These are phyloP conservation scores for Alternaria brassicae DNA, from an alignment of 2,329 filamentous ascomycete genomes.

Conservation along the genomic window DNA sequence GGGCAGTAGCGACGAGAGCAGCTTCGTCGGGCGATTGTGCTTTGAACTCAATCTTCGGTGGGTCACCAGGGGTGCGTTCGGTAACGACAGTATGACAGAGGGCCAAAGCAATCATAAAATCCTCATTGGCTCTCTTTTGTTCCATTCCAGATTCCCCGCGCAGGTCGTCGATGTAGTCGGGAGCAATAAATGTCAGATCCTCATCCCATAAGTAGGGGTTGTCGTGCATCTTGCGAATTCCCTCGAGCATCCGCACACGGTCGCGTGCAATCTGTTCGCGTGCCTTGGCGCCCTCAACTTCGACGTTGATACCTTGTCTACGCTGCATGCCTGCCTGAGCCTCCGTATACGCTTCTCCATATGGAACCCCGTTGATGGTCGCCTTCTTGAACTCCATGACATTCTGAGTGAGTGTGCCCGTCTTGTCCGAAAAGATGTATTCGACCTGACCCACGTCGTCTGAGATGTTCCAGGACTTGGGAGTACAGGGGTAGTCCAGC, in stretches of 20 bases:
- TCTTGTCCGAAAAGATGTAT: slow-evolving; percentile 98
- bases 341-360: slow-evolving; percentile 97
- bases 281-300: slow-evolving; percentile 76
- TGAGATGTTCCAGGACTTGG: slow-evolving; percentile 98
- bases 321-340: slow-evolving; percentile 96
- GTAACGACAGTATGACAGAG: slow-evolving; percentile 98
- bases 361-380: slow-evolving; percentile 93
- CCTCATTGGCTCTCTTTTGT: slow-evolving; percentile 79
- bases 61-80: slow-evolving; percentile 87
- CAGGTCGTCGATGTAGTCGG: slow-evolving; percentile 86
- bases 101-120: slow-evolving; percentile 93
- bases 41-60: slow-evolving; percentile 91
- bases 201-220: slow-evolving; percentile 93
- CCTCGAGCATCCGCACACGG: slow-evolving; percentile 73
- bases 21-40: slow-evolving; percentile 97
- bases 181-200: slow-evolving; percentile 88
- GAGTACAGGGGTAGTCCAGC: slow-evolving; percentile 92
- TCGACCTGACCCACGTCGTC: slow-evolving; percentile 98
- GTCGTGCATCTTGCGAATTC: slow-evolving; percentile 78
- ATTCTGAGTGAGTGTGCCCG: slow-evolving; percentile 87
- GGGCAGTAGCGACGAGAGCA: slow-evolving; percentile 89
- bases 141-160: slow-evolving; percentile 76
- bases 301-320: slow-evolving; percentile 84
- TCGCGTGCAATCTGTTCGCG: slow-evolving; percentile 80
- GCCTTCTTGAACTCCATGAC: slow-evolving; percentile 99